phyloP scores from a whole-genome alignment of 495 filamentous ascomycete genomes.

The Penicillium robsamsonii region DNA sequence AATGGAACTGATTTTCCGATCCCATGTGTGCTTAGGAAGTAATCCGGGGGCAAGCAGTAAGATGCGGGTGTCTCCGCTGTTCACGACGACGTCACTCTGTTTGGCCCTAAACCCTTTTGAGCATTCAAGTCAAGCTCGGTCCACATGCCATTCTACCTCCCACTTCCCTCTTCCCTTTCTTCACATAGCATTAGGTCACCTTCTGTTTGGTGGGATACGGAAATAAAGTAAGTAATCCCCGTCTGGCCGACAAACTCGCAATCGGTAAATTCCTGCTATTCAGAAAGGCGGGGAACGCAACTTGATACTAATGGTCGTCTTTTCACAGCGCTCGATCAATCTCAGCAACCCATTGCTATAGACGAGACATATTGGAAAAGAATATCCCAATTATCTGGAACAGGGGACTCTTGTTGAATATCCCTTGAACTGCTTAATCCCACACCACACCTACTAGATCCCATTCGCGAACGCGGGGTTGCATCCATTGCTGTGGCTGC shows the following conservation, averaged over 20 bases:
- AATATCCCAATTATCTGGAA: background rate
- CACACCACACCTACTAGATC: background rate
- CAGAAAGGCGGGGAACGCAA: background rate
- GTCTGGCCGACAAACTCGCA: background rate
- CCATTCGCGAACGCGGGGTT: constrained; percentile 13
- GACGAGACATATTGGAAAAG: background rate
- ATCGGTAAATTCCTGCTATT: too few species aligned
- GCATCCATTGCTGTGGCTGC: background rate
- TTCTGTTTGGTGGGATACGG: background rate
- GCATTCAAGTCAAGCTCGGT: constrained; percentile 24
- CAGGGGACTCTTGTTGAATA: background rate
- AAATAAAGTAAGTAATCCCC: background rate
- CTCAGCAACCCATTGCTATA: constrained; percentile 10
- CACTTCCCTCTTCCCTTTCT: constrained; percentile 12
- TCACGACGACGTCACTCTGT: constrained; percentile 28
- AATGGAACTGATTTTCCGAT: background rate
- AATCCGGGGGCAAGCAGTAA: background rate
- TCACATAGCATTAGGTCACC: constrained; percentile 8
- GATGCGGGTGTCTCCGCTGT: background rate
- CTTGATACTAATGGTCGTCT: constrained; percentile 19
- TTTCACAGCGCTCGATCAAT: constrained; percentile 13
- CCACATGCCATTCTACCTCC: constrained; percentile 23
- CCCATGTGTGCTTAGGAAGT: background rate
- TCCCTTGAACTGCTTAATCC: background rate
- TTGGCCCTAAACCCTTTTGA: constrained; percentile 29